A percentile compares a stretch with the other conserved stretches of the same genome.
phyloP scores from a whole-genome alignment of 2,329 filamentous ascomycete species.

The Fusarium anguioides region DNA sequence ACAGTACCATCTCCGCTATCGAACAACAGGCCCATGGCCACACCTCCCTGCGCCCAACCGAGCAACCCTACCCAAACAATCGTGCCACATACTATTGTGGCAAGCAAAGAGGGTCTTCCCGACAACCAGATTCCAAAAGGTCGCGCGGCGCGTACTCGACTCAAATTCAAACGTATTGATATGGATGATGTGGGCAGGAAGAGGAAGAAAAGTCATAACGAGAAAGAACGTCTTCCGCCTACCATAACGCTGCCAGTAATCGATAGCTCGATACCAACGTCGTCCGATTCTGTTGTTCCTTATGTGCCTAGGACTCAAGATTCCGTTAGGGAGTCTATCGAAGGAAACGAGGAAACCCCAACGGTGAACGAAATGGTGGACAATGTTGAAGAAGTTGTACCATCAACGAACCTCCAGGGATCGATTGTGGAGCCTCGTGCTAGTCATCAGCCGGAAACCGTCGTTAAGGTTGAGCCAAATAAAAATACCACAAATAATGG shows the following conservation, averaged over 20 bases:
- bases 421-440: not conserved
- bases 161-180: slow-evolving; percentile 40
- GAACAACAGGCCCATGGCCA: slow-evolving; percentile 33
- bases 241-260: slow-evolving; percentile 38
- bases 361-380: slow-evolving; percentile 1
- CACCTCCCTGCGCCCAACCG: slow-evolving; percentile 50
- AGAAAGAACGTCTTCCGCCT: slow-evolving; percentile 39
- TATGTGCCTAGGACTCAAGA: slow-evolving; percentile 37
- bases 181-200: slow-evolving; percentile 33
- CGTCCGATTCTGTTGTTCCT: slow-evolving; percentile 48
- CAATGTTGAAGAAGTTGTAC: slow-evolving; percentile 17
- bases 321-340: slow-evolving; percentile 38
- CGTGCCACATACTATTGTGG: slow-evolving; percentile 33
- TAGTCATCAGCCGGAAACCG: not conserved
- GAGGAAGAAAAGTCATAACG: slow-evolving; percentile 17
- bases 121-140: slow-evolving; percentile 1
- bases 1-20: slow-evolving; percentile 32
- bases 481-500: not conserved
- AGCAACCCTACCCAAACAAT: slow-evolving; percentile 36
- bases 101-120: not conserved
- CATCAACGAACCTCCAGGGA: slow-evolving; percentile 16
- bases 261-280: slow-evolving; percentile 43
- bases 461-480: not conserved
- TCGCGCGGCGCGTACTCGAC: slow-evolving; percentile 36
- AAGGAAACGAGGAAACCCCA: slow-evolving; percentile 31